Evolutionary conservation across 140 eudicot species (phyloP).

Genomic region (Flaveria floridana): DNA sequence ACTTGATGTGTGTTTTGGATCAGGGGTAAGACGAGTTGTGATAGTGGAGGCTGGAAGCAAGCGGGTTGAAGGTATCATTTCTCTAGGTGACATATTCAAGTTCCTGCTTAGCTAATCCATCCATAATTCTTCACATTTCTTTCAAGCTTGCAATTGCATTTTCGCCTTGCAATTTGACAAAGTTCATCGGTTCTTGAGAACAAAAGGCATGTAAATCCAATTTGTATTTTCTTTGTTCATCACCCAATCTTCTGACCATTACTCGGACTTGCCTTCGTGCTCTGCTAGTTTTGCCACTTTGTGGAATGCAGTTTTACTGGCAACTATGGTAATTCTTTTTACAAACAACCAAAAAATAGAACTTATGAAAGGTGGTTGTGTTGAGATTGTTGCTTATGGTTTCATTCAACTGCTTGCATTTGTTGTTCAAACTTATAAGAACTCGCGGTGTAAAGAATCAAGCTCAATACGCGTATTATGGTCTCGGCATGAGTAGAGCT

Average conservation of each 20-base stretch:
- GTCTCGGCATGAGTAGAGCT: not conserved
- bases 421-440: not conserved
- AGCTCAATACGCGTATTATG: not conserved
- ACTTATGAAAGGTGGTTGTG: conserved; percentile 32
- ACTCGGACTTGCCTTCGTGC: conserved; percentile 30
- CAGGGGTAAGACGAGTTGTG: conserved; percentile 85
- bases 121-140: conserved; percentile 39
- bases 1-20: not conserved
- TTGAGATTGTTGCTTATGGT: conserved; percentile 26
- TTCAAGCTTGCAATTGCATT: conserved; percentile 41
- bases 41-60: conserved; percentile 98
- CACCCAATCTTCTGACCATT: conserved; percentile 24
- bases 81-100: conserved; percentile 73
- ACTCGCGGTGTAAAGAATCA: not conserved
- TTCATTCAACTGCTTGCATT: not conserved
- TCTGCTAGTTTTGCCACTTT: conserved; percentile 37
- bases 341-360: conserved; percentile 6
- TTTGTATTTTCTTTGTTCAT: conserved; percentile 20
- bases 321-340: conserved; percentile 28
- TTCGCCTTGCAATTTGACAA: conserved; percentile 28
- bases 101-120: conserved; percentile 63
- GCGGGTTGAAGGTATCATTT: conserved; percentile 83
- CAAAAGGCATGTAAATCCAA: conserved; percentile 38
- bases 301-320: conserved; percentile 41
- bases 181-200: conserved; percentile 21